phyloP scores from a whole-genome alignment of 306 rosid species.

The Gastrolobium bilobum region DNA sequence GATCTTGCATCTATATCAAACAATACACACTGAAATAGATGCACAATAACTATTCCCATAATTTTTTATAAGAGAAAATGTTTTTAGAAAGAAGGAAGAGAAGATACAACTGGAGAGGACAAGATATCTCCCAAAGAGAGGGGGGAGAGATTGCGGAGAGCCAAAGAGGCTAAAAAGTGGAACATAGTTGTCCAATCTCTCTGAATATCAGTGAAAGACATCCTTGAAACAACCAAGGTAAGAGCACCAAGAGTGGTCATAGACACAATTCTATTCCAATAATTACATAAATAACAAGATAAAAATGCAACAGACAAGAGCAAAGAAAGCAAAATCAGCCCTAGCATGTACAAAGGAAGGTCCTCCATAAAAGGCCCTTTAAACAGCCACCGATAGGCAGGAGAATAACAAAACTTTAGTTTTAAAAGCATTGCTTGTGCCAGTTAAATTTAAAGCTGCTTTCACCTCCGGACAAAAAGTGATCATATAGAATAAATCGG shows the following conservation, averaged over 20 bases:
- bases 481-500: neutral
- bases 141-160: neutral
- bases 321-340: constrained; percentile 1
- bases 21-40: constrained; percentile 23
- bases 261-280: neutral
- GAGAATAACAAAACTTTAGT: neutral
- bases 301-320: neutral
- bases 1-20: constrained; percentile 2
- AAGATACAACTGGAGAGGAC: neutral
- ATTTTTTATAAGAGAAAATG: neutral
- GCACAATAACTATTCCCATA: neutral
- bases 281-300: constrained; percentile 5
- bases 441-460: neutral
- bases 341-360: neutral
- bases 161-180: constrained; percentile 12
- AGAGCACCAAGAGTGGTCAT: no score
- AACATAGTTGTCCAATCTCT: neutral
- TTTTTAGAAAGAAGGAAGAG: neutral
- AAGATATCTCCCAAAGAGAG: neutral
- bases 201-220: neutral
- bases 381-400: no score
- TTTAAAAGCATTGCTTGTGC: neutral
- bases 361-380: no score
- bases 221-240: no score
- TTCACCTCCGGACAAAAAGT: neutral